Evolutionary conservation across 2,329 filamentous ascomycete genomes (phyloP).

Genomic region (Ceratocystis huliohia): DNA sequence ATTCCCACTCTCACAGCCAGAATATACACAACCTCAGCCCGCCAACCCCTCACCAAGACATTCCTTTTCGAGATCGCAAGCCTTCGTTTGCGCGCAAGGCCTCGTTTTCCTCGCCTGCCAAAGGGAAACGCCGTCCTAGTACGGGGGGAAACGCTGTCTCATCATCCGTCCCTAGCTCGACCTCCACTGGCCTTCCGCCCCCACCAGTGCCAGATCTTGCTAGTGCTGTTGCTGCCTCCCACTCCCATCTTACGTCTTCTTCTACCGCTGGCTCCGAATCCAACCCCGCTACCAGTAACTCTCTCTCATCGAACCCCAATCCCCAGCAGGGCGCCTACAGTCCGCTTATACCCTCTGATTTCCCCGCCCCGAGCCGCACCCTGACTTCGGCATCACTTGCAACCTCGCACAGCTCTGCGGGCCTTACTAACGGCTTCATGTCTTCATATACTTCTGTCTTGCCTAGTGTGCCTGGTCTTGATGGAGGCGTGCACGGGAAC

Average conservation of each 20-base stretch:
- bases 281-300: background rate
- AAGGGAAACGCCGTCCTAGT: slow-evolving; percentile 31
- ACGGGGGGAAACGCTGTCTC: slow-evolving; percentile 32
- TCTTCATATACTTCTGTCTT: slow-evolving; percentile 11
- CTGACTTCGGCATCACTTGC: slow-evolving; percentile 7
- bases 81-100: slow-evolving; percentile 37
- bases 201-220: slow-evolving; percentile 43
- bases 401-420: slow-evolving; percentile 8
- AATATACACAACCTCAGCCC: slow-evolving; percentile 1
- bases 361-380: slow-evolving; percentile 19
- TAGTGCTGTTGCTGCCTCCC: slow-evolving; percentile 31
- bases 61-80: slow-evolving; percentile 36
- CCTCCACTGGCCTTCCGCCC: slow-evolving; percentile 32
- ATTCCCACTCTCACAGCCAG: background rate
- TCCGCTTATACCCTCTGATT: slow-evolving; percentile 20
- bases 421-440: slow-evolving; percentile 15
- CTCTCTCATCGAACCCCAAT: background rate
- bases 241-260: slow-evolving; percentile 27
- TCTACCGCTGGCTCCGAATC: slow-evolving; percentile 21
- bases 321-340: slow-evolving; percentile 12
- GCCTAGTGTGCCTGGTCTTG: slow-evolving; percentile 29
- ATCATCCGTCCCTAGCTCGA: slow-evolving; percentile 21
- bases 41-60: slow-evolving; percentile 1
- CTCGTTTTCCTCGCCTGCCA: slow-evolving; percentile 35
- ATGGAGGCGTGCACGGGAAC: slow-evolving; percentile 42